Conservation (phyloP, 768 basidiomycete species). For the Macrolepiota dolichaula region DNA sequence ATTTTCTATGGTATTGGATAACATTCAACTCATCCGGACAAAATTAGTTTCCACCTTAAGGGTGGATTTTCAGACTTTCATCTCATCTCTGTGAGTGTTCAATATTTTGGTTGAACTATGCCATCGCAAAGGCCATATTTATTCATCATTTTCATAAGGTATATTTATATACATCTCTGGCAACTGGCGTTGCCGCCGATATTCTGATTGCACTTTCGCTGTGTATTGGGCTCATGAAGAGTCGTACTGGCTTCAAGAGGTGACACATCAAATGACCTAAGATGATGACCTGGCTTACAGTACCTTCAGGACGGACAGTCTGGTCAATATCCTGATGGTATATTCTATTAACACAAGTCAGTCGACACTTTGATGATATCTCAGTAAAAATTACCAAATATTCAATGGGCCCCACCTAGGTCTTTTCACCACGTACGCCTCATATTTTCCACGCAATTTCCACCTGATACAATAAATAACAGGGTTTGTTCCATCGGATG, state of each 20-base stretch:
- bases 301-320: conserved; percentile 17
- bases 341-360: conserved; percentile 21
- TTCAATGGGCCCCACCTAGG: conserved; percentile 12
- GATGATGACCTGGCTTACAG: not conserved
- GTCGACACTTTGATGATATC: not conserved
- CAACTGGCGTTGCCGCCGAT: conserved; percentile 19
- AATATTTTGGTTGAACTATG: not conserved
- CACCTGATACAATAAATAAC: not conserved
- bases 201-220: conserved; percentile 19
- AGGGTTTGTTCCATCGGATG: conserved; percentile 22
- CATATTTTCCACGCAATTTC: not conserved
- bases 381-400: not conserved
- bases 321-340: conserved; percentile 20
- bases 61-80: not conserved
- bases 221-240: conserved; percentile 18
- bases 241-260: conserved; percentile 23
- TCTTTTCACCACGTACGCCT: conserved; percentile 20
- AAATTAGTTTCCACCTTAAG: not conserved
- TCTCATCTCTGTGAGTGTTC: not conserved
- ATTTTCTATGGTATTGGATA: not conserved
- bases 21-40: not conserved
- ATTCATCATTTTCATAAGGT: conserved; percentile 11
- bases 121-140: not conserved
- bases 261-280: not conserved
- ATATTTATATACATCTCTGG: conserved; percentile 21